These are phyloP conservation scores for Leptodontidium sp. DNA, from an alignment of 2,329 filamentous ascomycete genomes.

Conservation along the genomic window DNA sequence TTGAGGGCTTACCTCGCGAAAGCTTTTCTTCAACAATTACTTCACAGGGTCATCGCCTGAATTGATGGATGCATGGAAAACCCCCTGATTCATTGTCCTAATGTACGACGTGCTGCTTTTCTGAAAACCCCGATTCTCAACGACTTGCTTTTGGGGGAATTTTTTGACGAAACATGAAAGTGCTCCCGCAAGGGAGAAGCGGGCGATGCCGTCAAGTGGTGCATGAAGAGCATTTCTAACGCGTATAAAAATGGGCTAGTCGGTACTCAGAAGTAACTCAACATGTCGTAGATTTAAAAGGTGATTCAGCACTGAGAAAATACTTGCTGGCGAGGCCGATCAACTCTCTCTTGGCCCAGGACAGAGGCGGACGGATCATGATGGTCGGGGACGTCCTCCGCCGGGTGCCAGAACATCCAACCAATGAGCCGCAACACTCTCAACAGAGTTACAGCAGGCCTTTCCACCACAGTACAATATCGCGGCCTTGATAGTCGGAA, in stretches of 20 bases:
- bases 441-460: slow-evolving; percentile 9
- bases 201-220: background rate
- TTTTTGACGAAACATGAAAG: background rate
- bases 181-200: background rate
- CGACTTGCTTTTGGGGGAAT: background rate
- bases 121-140: background rate
- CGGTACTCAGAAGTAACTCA: no score
- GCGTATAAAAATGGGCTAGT: no score
- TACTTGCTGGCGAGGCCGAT: no score
- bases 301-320: no score
- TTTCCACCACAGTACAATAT: slow-evolving; percentile 7
- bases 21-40: no score
- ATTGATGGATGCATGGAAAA: no score
- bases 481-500: background rate
- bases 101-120: no score
- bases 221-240: background rate
- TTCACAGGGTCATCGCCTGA: background rate
- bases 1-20: no score
- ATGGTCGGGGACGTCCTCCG: background rate
- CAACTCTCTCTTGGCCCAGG: background rate
- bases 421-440: slow-evolving; percentile 5
- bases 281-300: no score
- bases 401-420: slow-evolving; percentile 1
- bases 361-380: background rate
- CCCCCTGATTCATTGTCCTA: no score